phyloP scores from a whole-genome alignment of 2,329 filamentous ascomycete genomes.

The Cytospora chrysosperma region DNA sequence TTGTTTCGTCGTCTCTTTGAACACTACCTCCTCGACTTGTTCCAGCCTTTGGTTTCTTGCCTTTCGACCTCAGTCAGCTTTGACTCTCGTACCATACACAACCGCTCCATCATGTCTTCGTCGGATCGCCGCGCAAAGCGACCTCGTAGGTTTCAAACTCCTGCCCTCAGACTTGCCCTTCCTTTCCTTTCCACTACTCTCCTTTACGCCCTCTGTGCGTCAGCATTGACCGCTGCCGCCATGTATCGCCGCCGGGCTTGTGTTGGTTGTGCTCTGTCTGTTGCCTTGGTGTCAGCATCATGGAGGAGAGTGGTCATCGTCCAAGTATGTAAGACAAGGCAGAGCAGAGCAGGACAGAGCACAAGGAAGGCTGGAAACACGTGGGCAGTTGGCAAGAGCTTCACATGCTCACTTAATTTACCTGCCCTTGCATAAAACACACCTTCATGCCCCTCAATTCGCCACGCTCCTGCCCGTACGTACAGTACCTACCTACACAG shows the following conservation, averaged over 20 bases:
- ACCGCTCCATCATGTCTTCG: not conserved
- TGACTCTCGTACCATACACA: not conserved
- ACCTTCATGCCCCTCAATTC: not conserved
- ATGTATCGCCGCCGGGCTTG: not conserved
- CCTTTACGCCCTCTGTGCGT: not conserved
- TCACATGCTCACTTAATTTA: not conserved
- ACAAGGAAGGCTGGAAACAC: not conserved
- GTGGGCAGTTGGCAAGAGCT: not conserved
- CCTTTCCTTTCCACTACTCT: not conserved
- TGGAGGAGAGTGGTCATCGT: no score
- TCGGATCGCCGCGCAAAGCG: not conserved
- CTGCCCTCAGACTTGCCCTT: not conserved
- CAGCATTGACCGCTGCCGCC: not conserved
- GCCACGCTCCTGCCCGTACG: not conserved
- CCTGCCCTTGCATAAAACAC: not conserved
- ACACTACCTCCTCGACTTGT: not conserved
- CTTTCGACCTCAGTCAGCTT: not conserved
- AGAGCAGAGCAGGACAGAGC: not conserved
- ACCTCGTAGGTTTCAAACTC: not conserved
- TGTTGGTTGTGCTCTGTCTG: not conserved
- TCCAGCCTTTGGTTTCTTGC: not conserved
- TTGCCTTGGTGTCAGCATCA: not conserved
- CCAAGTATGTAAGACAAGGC: not conserved
- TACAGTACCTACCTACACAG: not conserved
- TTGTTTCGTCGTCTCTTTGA: not conserved